These are phyloP conservation scores for Fusarium scirpi DNA, from an alignment of 2,329 filamentous ascomycete species.

Conservation along the genomic window DNA sequence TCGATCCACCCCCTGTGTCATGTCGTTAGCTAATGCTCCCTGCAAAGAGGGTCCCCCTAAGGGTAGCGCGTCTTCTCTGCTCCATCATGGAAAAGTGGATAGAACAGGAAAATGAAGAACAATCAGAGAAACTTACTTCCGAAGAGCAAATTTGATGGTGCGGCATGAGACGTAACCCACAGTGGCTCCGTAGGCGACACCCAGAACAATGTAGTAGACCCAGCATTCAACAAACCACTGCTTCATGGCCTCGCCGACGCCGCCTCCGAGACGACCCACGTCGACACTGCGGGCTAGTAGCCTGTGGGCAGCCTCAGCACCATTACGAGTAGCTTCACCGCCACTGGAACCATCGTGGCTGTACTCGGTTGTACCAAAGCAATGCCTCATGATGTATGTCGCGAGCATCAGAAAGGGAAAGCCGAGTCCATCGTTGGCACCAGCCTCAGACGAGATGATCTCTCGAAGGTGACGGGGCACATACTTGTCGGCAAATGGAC, in stretches of 20 bases:
- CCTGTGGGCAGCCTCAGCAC: no score
- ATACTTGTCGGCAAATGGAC: conserved; percentile 67
- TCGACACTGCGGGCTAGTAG: no score
- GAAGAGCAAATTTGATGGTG: conserved; percentile 58
- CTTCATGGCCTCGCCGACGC: conserved; percentile 63
- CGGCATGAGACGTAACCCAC: conserved; percentile 62
- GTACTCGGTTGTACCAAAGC: no score
- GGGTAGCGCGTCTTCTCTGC: no score
- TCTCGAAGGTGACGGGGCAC: conserved; percentile 68
- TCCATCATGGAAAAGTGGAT: no score
- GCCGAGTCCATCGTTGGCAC: conserved; percentile 71
- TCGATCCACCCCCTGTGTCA: conserved; percentile 61
- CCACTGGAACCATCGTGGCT: no score
- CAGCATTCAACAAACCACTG: conserved; percentile 72
- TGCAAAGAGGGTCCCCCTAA: background rate
- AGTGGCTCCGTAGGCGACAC: conserved; percentile 63
- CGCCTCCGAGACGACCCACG: conserved; percentile 62
- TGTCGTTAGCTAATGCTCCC: background rate
- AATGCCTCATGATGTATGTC: conserved; percentile 18
- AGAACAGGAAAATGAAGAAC: background rate
- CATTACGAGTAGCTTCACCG: no score
- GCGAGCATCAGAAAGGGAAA: conserved; percentile 68
- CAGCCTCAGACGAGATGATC: conserved; percentile 72
- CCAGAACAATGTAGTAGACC: conserved; percentile 68
- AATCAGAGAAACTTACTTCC: conserved; percentile 38